Evolutionary conservation across 2,329 filamentous ascomycete species (phyloP), one percentile per base, ranked within the genome.

Genomic region (Colletotrichum sp.): DNA sequence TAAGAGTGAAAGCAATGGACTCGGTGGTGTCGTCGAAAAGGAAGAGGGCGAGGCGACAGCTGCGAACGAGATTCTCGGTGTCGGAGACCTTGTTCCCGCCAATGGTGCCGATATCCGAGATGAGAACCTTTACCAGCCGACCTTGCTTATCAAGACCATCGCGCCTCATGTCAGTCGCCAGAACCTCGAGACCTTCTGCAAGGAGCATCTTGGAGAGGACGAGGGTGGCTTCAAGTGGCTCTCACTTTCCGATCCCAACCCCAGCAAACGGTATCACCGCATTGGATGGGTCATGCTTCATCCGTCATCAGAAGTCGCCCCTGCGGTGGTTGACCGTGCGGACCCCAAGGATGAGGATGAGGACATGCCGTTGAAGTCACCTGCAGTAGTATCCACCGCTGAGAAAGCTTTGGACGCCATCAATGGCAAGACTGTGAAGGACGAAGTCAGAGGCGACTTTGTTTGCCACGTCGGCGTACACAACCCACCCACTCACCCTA

Each of bases 251-350:
- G 97, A 99, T 81, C 97, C 97, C 1, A 99, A 99, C 82, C 97
- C 97, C 3, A 94, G 95, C 81, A 99, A 99, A 87, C 94, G 98
- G 78, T 99, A 96, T 82, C 97, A 99, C 83, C 94, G 97, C 26
- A 99, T 99, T 84, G 97, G 97, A 26, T 99, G 98, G 96, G 98
- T 99, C 76, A 97, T 99, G 90, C 90, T 99, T 12, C 94, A 99
- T 81, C 94, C 95, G 18, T 92, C 92, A 16, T 89, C 94, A 1
- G 95, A 98, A 72, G 88, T 90, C 26, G 76, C 72, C 13, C 52
- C 62, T 36, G 86, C 90, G 8, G 88, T 90, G 63, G 87, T 93
- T 76, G 95, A 98, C 79, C 90, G 93, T 77, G 89, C 91, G n/a
- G 94, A 97, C 79, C 90, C 91, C 15, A 92, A 94, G 78, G 94